Conservation (phyloP, 2,329 filamentous ascomycete species). For the Penicillium crustosum region DNA sequence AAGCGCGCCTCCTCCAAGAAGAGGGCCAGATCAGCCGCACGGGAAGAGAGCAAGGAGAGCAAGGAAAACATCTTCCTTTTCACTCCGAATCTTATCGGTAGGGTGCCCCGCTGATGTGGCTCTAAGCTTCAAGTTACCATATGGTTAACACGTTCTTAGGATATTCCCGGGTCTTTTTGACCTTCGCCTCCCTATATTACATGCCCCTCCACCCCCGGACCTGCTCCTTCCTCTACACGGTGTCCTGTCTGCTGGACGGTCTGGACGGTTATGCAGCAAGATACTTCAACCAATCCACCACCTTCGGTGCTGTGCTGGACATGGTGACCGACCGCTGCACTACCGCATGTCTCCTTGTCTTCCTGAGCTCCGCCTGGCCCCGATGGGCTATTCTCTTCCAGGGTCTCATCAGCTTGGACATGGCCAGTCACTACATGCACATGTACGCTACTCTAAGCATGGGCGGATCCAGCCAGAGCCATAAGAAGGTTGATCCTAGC, state of each 20-base stretch:
- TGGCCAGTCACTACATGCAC: conserved; percentile 97
- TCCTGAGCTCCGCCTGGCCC: conserved; percentile 90
- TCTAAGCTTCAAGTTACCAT: neutral
- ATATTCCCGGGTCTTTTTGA: conserved; percentile 75
- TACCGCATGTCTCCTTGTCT: conserved; percentile 90
- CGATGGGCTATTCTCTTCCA: conserved; percentile 95
- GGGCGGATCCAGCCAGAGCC: conserved; percentile 74
- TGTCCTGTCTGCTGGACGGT: conserved; percentile 93
- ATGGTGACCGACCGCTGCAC: conserved; percentile 99
- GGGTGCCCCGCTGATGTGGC: conserved; percentile 24
- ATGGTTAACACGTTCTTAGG: conserved; percentile 50
- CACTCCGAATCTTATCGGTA: conserved; percentile 79
- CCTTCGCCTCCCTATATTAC: conserved; percentile 92
- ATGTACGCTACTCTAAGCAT: conserved; percentile 95
- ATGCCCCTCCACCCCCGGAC: conserved; percentile 98
- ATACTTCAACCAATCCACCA: conserved; percentile 83
- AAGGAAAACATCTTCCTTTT: conserved; percentile 79
- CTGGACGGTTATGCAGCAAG: conserved; percentile 93
- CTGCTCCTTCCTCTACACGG: conserved; percentile 79
- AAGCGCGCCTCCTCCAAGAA: conserved; percentile 30
- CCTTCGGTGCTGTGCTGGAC: conserved; percentile 93
- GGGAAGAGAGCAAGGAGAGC: conserved; percentile 51
- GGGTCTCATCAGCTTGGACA: conserved; percentile 83
- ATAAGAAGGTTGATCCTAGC: conserved; percentile 90
- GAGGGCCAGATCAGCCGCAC: conserved; percentile 26